These are phyloP conservation scores for Quercus engelmannii DNA, from an alignment of 306 rosid genomes.

Conservation along the genomic window DNA sequence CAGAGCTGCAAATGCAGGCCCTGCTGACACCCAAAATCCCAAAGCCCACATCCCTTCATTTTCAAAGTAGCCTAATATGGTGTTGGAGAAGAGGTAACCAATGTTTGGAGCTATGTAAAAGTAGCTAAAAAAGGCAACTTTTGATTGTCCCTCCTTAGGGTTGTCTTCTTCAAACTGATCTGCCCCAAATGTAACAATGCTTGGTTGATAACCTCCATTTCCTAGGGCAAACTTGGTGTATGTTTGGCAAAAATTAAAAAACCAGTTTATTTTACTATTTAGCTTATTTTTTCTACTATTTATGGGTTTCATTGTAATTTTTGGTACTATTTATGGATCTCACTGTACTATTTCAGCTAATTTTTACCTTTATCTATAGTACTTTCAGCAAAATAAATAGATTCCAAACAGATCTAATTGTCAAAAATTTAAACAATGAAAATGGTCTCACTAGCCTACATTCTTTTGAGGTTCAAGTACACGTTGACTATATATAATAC, in stretches of 20 bases:
- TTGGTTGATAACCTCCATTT: constrained; percentile 94
- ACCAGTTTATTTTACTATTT: too few species aligned
- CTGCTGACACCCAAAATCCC: constrained; percentile 86
- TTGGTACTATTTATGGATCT: too few species aligned
- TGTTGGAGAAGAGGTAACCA: constrained; percentile 95
- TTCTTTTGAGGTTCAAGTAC: too few species aligned
- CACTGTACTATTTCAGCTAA: too few species aligned
- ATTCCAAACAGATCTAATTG: too few species aligned
- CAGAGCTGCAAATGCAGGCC: constrained; percentile 69
- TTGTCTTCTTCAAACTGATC: constrained; percentile 92
- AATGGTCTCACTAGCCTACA: too few species aligned
- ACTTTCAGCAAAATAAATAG: fast-evolving
- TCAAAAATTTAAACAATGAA: too few species aligned
- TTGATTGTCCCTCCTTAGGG: constrained; percentile 57
- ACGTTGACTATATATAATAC: too few species aligned
- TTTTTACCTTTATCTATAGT: fast-evolving
- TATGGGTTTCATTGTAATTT: fast-evolving
- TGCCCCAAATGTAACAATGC: constrained; percentile 88
- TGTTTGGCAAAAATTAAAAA: too few species aligned
- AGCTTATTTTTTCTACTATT: too few species aligned
- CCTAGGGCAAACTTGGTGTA: constrained; percentile 51
- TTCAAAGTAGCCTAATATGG: constrained; percentile 78
- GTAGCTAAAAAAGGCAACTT: constrained; percentile 95
- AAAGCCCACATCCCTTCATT: constrained; percentile 86
- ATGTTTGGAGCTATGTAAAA: constrained; percentile 91